phyloP scores from a whole-genome alignment of 2,329 filamentous ascomycete species.

The Mycocentrospora acerina region DNA sequence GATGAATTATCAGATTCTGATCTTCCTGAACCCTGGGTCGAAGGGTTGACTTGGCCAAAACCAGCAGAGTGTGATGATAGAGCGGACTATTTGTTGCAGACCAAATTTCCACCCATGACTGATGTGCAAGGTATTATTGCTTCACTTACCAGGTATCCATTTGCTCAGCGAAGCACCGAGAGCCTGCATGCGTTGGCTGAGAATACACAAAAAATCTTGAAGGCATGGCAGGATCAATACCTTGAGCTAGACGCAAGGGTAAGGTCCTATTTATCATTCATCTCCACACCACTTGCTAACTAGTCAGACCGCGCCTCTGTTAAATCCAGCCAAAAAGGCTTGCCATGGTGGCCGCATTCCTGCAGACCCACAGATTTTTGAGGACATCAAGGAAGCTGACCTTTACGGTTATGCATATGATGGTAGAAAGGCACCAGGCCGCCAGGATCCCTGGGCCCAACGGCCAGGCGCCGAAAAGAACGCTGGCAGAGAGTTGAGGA shows the following conservation, averaged over 20 bases:
- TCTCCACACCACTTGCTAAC: constrained; percentile 22
- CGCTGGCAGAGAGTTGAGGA: constrained; percentile 50
- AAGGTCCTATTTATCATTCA: constrained; percentile 10
- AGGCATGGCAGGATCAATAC: constrained; percentile 61
- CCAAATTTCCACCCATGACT: constrained; percentile 45
- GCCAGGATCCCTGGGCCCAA: constrained; percentile 60
- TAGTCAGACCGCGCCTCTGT: constrained; percentile 51
- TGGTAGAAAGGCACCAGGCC: constrained; percentile 51
- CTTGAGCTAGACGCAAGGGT: constrained; percentile 53
- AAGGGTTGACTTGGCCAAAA: constrained; percentile 25
- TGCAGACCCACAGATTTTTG: constrained; percentile 51
- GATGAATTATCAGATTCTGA: constrained; percentile 39
- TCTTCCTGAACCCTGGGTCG: constrained; percentile 40
- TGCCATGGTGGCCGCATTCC: constrained; percentile 52
- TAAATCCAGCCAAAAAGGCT: constrained; percentile 53
- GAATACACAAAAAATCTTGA: constrained; percentile 56
- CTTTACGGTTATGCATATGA: constrained; percentile 63
- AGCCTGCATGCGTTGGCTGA: constrained; percentile 58
- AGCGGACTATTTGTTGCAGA: constrained; percentile 46
- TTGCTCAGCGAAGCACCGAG: constrained; percentile 49
- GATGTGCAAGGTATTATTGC: constrained; percentile 46
- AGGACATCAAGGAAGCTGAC: constrained; percentile 62
- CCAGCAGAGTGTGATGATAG: constrained; percentile 41
- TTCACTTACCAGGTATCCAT: constrained; percentile 46
- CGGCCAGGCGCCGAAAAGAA: constrained; percentile 47